Evolutionary conservation across 2,329 filamentous ascomycete species (phyloP), one percentile per base, ranked within the genome.

Genomic region (Fusarium mangiferae): DNA sequence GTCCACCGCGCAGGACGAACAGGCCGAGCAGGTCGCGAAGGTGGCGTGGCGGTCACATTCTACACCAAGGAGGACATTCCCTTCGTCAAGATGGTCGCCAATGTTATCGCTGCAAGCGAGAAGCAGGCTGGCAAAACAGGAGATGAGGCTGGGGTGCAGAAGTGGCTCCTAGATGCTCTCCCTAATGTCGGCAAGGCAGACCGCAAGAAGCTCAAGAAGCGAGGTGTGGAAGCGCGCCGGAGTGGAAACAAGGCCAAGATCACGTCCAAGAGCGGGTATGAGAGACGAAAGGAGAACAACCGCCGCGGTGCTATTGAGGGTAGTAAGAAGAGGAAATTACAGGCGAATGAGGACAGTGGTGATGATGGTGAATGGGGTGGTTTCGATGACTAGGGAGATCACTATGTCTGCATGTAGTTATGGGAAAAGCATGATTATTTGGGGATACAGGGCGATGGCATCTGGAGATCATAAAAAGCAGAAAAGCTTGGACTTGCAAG

Each of bases 31-130:
- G 96, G 96, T 0, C 89, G 95, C 30, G 90, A 93, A 78, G 95
- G 95, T 26, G 96, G 96, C 54, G 90, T 98, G 7, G 95, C 95
- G 0, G 92, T 99, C 3, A 99, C 96, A 0, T 92, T 98, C 67
- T 99, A 98, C 83, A 98, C 96, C 0, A 94, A 96, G 81, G 96
- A 98, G 70, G 96, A 99, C 79, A 92, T 98, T 8, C 93, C 94
- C 0, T 94, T 88, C 65, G 90, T 99, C 65, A 97, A 96, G 85
- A 94, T 91, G 72, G 93, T 99, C 35, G 96, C 95, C 39, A 98
- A 98, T 78, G 94, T 98, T 39, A 98, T 99, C 73, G 90, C 93
- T 0, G 90, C 90, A 28, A 95, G 93, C 74, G 94, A 98, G 83
- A 93, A 91, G 82, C 88, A 95, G 78, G 88, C 88, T 5, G 88